Base-by-base conservation (phyloP, 1,139 yeast species). In the Lodderomyces metapsilosis region DNA sequence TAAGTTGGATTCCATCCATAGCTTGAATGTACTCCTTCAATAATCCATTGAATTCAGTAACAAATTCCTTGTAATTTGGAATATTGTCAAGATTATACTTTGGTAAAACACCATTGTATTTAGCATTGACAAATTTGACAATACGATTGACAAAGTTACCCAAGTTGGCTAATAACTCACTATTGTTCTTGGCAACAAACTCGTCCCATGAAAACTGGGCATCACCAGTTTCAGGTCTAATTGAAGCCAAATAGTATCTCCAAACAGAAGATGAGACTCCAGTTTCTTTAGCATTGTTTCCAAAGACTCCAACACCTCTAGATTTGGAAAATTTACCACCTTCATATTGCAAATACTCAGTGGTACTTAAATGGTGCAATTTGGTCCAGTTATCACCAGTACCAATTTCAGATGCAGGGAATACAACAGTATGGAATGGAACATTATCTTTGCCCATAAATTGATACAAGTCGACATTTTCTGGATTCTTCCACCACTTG, bases 381-480 rank as follows among this genome's bases (percentile, higher is more conserved):
- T 80, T 84, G 45, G 97, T 91, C 98, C 98, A 92, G 36, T 74
- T 59, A 45, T 91, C 94, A 21, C 76, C 69, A 17, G 98, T 91
- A 64, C 98, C 99, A 39, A 92, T 70, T 65, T 84, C 85, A 33
- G 95, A 71, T 36, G 94, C 82, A 47, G 99, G 99, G 88, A 91
- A 92, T 44, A 92, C 95, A 45, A 94, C 98, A 1, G 96, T 86
- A 60, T 92, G 99, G 88, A 92, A 92, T 32, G 98, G 98, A 53
- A 91, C 97, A 58, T 92, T 92, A 65, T 92, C 99, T 68, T 92
- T 92, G 69, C 99, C 99, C 99, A 92, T 92, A 64, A 92, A 92
- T 71, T 92, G 98, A 64, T 87, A 89, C 51, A 94, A 72, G 52
- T 86, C 71, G 49, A 92, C 96, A 52, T 78, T 54, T 43, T 89